Evolutionary conservation across 176 grass and related monocot species (phyloP), one percentile per base, ranked within the genome.

Genomic region (Oryza officinalis): DNA sequence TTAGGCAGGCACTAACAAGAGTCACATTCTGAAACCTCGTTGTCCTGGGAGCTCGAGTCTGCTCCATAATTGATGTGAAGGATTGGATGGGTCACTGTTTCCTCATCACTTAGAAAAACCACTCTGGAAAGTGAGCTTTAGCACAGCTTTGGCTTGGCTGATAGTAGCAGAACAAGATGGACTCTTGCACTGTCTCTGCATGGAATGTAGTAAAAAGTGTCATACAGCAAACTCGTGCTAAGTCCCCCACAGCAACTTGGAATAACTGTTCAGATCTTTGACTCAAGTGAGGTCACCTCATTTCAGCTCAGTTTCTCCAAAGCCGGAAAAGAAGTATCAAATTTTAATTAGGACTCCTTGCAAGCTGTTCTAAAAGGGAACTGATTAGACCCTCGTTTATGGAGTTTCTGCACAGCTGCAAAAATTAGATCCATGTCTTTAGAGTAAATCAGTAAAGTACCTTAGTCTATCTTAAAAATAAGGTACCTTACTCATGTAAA

Each of bases 21-120:
- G 38, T 10, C 69, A 75, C 60, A 75, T 50, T 63, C 22, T 5
- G 0, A 37, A 27, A 66, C 41, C 40, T 74, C 23, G 14, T 61
- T 71, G 57, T 80, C 78, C 45, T 69, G 30, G 15, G n/a, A 37
- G 8, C 10, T 22, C 10, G 28, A 54, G 33, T 52, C 1, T 25
- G 41, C 33, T 70, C 22, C n/a, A 20, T 8, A 33, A 47, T 43
- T 43, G 54, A 72, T 82, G 37, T 63, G 35, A 72, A 72, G 26
- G 33, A 60, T 43, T 73, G 9, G 67, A 81, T 41, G 52, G 69
- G 35, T 64, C 70, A 65, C 70, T 52, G 33, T 33, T 77, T 77
- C 52, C 18, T 33, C 17, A 40, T 32, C 52, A 77, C 74, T 26
- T 13, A 54, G 35, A 38, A 60, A 50, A 77, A 61, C 11, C 20